Evolutionary conservation across 495 filamentous ascomycete species (phyloP).

Genomic region (Penicillium cinerascens): DNA sequence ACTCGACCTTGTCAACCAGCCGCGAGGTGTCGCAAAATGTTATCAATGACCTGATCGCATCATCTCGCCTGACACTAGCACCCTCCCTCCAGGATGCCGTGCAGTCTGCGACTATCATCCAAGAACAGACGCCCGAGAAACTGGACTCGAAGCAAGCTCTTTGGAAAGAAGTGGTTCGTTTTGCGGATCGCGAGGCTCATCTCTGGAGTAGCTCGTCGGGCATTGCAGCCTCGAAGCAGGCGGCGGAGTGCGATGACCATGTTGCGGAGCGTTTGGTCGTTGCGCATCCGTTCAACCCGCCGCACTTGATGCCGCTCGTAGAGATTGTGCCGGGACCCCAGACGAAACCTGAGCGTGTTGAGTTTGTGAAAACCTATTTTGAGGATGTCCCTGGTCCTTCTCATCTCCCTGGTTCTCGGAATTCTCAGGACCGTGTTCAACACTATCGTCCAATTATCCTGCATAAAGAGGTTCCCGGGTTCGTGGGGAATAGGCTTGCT

Average conservation of each 20-base stretch:
- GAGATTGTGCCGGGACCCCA: constrained; percentile 52
- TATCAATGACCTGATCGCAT: constrained; percentile 13
- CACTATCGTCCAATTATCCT: constrained; percentile 47
- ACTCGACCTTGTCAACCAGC: not conserved
- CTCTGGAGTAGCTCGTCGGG: constrained; percentile 58
- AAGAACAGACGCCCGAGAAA: constrained; percentile 58
- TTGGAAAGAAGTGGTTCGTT: constrained; percentile 45
- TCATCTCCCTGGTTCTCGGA: not conserved
- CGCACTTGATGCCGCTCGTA: constrained; percentile 61
- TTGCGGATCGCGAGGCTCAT: constrained; percentile 36
- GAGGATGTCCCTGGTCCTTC: constrained; percentile 35
- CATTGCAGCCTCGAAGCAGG: constrained; percentile 50
- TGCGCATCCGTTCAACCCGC: constrained; percentile 62
- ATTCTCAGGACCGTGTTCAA: not conserved
- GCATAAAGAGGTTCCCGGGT: constrained; percentile 52
- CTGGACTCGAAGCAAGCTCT: constrained; percentile 47
- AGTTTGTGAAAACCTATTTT: constrained; percentile 49
- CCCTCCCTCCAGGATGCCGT: constrained; percentile 40
- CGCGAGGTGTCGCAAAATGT: not conserved
- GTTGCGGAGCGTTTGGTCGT: constrained; percentile 48
- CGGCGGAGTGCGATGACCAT: constrained; percentile 22
- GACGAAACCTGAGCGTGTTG: constrained; percentile 37
- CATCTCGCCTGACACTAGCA: constrained; percentile 34
- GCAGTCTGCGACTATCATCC: constrained; percentile 45
- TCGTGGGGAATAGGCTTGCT: constrained; percentile 49